Conservation (phyloP, 225 moss, liverwort and hornwort species). For the Marchantia polymorpha region DNA sequence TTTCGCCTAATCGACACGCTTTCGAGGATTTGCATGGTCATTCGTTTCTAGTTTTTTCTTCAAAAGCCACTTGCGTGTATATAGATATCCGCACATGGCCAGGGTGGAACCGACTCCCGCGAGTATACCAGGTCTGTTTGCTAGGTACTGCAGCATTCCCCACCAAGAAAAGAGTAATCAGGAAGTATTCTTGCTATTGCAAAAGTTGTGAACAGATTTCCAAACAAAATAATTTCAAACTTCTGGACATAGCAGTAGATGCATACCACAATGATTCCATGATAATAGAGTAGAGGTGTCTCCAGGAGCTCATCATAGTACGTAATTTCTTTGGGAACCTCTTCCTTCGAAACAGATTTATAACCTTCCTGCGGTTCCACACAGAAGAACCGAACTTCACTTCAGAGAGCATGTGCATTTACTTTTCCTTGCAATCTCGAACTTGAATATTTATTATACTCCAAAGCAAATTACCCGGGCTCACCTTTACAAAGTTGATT, state of each 20-base stretch:
- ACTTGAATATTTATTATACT: neutral
- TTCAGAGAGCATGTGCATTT: neutral
- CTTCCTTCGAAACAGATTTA: conserved; percentile 50
- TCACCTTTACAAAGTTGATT: conserved; percentile 39
- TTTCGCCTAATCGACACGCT: conserved; percentile 29
- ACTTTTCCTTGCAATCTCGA: neutral
- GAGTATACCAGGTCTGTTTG: conserved; percentile 38
- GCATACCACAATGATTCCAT: conserved; percentile 14
- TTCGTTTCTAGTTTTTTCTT: conserved; percentile 17
- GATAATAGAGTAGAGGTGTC: conserved; percentile 18
- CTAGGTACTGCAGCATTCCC: conserved; percentile 36
- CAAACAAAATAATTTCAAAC: neutral
- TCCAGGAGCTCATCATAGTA: conserved; percentile 27
- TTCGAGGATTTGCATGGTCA: conserved; percentile 17
- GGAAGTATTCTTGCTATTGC: neutral
- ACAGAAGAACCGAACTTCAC: neutral
- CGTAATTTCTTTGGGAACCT: conserved; percentile 48
- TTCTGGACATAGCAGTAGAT: neutral
- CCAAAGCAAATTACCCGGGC: neutral
- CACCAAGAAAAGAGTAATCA: neutral
- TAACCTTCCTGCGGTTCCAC: conserved; percentile 58
- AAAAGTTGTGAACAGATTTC: neutral
- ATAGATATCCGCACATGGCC: conserved; percentile 33
- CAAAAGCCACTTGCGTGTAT: conserved; percentile 25
- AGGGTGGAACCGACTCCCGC: conserved; percentile 35